Evolutionary conservation across 23 red algal species (phyloP), one percentile per base, ranked within the genome.

Genomic region (Chondrus crispus): DNA sequence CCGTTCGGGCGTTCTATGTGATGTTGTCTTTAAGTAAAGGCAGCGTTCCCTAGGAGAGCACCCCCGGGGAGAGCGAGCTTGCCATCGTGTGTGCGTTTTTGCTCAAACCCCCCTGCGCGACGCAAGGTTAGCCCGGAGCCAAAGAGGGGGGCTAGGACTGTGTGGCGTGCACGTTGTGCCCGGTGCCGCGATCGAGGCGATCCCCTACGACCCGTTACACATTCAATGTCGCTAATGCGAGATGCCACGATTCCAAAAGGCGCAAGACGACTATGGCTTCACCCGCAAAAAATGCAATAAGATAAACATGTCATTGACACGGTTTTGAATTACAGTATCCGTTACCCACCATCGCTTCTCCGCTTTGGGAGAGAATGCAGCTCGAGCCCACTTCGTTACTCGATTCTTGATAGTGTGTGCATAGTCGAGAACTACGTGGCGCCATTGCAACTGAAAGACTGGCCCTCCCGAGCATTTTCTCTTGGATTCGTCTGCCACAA

Each of bases 271-370:
- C 85, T 87, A 95, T 28, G 89, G 89, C 62, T 83, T 85, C 46
- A 91, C 28, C 51, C 85, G 69, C 45, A 98, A 62, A 32, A 98
- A 98, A 60, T 88, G 82, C 10, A 93, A 55, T 42, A 94, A 82
- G 40, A 83, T 85, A 26, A 88, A 90, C 3, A 94, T 80, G 46
- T 98, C 95, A 62, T 98, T 88, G 35, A 98, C 82, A 45, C 86
- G 88, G 64, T 98, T 98, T 33, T 98, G 95, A 35, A 98, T 94
- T n/a, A 93, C 90, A 6, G 90, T 98, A 3, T 91, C 95, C 37
- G 95, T 98, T 28, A 98, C 72, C 48, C 91, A 94, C 95, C 95
- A 98, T 36, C 91, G 89, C 50, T 80, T 68, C 28, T 90, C 83
- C 18, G 90, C 84, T 39, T 63, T 73, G 22, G 94, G 49, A 28